phyloP scores from a whole-genome alignment of 108 stramenopile species.

The Skeletonema potamos region DNA sequence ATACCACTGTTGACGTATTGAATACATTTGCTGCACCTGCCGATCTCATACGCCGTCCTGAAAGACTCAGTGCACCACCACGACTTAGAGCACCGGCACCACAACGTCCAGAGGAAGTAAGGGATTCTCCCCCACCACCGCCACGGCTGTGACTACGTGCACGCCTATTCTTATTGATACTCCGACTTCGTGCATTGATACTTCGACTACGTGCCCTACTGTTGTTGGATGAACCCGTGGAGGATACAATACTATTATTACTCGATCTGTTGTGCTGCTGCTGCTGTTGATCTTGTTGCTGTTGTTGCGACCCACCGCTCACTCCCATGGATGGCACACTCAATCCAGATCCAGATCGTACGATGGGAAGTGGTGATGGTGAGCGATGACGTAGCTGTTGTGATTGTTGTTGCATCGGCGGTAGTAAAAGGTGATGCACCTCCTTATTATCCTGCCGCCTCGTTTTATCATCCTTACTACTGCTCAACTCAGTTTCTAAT shows the following conservation, averaged over 20 bases:
- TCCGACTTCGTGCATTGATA: neutral
- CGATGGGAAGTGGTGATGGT: neutral
- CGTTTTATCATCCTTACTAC: neutral
- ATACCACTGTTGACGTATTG: neutral
- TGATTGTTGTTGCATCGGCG: neutral
- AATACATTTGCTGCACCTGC: slow-evolving; percentile 6
- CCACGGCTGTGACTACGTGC: neutral
- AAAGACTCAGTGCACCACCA: neutral
- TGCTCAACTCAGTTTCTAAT: neutral
- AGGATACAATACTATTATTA: neutral
- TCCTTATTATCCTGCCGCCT: neutral
- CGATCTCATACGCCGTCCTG: neutral
- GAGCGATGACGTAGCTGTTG: neutral
- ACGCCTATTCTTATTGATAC: neutral
- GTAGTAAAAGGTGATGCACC: neutral
- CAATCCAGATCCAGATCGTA: neutral
- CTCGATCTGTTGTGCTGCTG: neutral
- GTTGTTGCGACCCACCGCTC: neutral
- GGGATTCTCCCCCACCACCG: neutral
- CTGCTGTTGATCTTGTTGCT: neutral
- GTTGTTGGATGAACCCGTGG: neutral
- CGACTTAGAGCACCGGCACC: neutral
- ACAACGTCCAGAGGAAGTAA: too few relatives aligned
- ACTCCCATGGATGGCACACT: neutral
- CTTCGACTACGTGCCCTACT: neutral